Base-by-base conservation (phyloP, 495 filamentous ascomycete genomes). In the Chaetomium cochliodes region DNA sequence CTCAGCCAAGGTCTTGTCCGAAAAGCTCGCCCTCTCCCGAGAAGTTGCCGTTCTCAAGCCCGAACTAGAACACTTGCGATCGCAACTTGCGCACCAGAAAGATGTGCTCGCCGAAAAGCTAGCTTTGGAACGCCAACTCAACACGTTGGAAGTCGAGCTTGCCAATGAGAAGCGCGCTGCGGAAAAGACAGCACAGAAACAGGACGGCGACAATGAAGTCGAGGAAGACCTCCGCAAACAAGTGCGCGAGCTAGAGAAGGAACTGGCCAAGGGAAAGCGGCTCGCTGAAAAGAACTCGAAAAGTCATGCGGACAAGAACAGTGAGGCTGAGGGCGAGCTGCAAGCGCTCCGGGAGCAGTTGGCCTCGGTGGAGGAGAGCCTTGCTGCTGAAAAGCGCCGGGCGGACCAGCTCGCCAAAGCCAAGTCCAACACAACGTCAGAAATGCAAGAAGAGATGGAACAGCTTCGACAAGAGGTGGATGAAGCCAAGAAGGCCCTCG, bases 1-100 rank as follows among this genome's bases (percentile, higher is more conserved):
- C 69, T 87, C 88, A 5, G 83, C 86, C 37, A 89, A 88, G 56
- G 56, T 92, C 6, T 78, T 93, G 54, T 83, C 88, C 13, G 92
- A 94, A 66, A 97, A 96, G 69, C 76, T 90, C 12, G 82, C 85
- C 1, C 80, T 97, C 22, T 79, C 85, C 22, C 87, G 89, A 42
- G 90, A 96, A 68, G 72, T 96, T 11, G 80, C 87, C 26, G 77
- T 79, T 26, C 69, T 93, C 51, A 89, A 88, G 68, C 86, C 88
- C 41, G 92, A 96, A 71, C 66, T 96, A 9, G 91, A 96, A 58
- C 87, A 91, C 69, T 79, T 96, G 15, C 83, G 85, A 64, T 83
- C 87, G 2, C 90, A 96, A 73, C 82, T 85, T 25, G 77, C 81
- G 18, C 84, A 85, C 26, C 81, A 90, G 47, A 87, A 91, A 67